phyloP scores from a whole-genome alignment of 2,329 filamentous ascomycete genomes.

The Xylariaceae sp. region DNA sequence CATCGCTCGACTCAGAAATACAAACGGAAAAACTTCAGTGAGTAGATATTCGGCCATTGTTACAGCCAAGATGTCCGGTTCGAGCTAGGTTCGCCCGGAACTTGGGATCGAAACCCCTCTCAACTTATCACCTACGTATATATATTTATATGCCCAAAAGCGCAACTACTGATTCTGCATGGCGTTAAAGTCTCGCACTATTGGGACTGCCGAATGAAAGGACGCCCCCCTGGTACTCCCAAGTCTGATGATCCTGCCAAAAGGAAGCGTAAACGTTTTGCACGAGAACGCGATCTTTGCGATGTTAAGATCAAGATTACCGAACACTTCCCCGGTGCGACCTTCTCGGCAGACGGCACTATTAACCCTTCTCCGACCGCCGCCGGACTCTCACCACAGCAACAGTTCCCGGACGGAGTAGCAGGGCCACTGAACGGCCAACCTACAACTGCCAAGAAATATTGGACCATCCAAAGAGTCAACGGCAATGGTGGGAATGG shows the following conservation, averaged over 20 bases:
- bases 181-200: conserved; percentile 68
- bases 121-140: background rate
- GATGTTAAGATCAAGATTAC: conserved; percentile 89
- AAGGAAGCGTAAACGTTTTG: conserved; percentile 79
- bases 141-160: background rate
- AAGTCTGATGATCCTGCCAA: conserved; percentile 82
- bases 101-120: no score
- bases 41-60: background rate
- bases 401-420: conserved; percentile 35
- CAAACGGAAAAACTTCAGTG: conserved; percentile 77
- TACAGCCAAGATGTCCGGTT: background rate
- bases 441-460: conserved; percentile 54
- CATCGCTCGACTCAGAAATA: conserved; percentile 82
- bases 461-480: conserved; percentile 78
- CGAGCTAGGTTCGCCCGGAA: background rate
- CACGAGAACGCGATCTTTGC: conserved; percentile 79
- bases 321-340: conserved; percentile 71
- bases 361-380: conserved; percentile 30
- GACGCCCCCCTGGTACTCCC: conserved; percentile 77
- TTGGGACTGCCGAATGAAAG: conserved; percentile 84
- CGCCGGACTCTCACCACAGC: conserved; percentile 33
- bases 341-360: conserved; percentile 42
- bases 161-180: conserved; percentile 8
- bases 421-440: conserved; percentile 47
- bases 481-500: conserved; percentile 79